phyloP scores from a whole-genome alignment of 306 rosid species.

The Aeschynomene evenia region DNA sequence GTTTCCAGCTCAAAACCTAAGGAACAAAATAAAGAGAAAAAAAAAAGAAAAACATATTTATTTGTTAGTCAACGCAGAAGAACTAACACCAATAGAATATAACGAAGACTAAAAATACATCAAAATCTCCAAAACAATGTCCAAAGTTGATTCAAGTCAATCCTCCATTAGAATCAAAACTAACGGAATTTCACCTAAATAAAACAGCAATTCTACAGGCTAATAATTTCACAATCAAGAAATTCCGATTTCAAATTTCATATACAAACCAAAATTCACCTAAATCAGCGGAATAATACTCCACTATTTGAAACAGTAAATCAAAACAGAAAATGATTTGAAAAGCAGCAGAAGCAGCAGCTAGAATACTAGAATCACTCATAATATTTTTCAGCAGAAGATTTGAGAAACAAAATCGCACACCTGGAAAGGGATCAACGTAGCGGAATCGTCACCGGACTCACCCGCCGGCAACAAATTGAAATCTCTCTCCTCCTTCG shows the following conservation, averaged over 20 bases:
- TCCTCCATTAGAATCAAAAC: slow-evolving; percentile 22
- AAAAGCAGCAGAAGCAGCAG: too few relatives aligned
- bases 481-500: slow-evolving; percentile 27
- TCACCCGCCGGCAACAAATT: slow-evolving; percentile 57
- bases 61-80: slow-evolving; percentile 19
- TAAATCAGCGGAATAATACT: neutral
- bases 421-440: slow-evolving; percentile 86
- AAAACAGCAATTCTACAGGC: neutral
- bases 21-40: neutral
- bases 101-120: neutral
- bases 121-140: neutral
- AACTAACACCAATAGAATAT: slow-evolving; percentile 8
- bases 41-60: neutral
- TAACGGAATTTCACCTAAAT: neutral
- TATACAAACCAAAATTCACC: neutral
- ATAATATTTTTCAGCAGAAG: neutral
- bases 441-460: slow-evolving; percentile 63
- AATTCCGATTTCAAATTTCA: slow-evolving; percentile 21
- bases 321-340: neutral
- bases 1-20: slow-evolving; percentile 88
- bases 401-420: neutral
- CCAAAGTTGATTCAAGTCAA: slow-evolving; percentile 17
- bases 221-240: neutral
- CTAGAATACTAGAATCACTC: neutral
- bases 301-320: neutral